Percentiles rank a stretch among this genome's conserved stretches.
These are phyloP conservation scores for Onygena corvina DNA, from an alignment of 2,329 filamentous ascomycete genomes.

Conservation along the genomic window DNA sequence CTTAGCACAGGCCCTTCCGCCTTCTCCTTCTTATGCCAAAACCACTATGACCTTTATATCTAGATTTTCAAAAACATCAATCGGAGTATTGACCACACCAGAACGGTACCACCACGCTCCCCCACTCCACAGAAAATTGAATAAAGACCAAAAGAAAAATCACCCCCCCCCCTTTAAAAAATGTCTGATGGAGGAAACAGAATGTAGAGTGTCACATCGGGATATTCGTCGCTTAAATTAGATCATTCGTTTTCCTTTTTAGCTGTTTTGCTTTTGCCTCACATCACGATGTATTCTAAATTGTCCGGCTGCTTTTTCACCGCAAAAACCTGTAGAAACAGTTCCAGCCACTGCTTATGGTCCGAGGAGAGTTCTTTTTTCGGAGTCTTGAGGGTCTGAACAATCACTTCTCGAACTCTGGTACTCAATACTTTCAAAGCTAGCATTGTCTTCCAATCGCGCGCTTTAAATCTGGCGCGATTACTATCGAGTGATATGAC, in stretches of 20 bases:
- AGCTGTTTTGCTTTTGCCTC: neutral
- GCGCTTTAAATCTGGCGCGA: slow-evolving; percentile 66
- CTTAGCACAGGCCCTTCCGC: neutral
- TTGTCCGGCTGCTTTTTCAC: slow-evolving; percentile 10
- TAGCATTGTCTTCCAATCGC: slow-evolving; percentile 82
- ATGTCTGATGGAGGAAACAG: neutral
- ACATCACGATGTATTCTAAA: neutral
- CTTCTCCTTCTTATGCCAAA: neutral
- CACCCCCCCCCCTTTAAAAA: neutral
- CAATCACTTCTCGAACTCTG: slow-evolving; percentile 63
- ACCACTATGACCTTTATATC: too few relatives aligned
- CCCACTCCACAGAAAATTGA: neutral
- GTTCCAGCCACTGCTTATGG: slow-evolving; percentile 60
- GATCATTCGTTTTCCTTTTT: neutral
- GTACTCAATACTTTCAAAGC: slow-evolving; percentile 71
- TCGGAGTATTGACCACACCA: too few relatives aligned
- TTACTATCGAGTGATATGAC: slow-evolving; percentile 81
- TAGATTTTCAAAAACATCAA: too few relatives aligned
- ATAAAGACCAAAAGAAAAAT: neutral
- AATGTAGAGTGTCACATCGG: neutral
- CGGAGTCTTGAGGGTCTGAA: slow-evolving; percentile 48
- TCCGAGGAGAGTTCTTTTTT: slow-evolving; percentile 41
- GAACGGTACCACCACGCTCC: too few relatives aligned
- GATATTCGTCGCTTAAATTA: slow-evolving; percentile 1
- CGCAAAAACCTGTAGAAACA: slow-evolving; percentile 58